phyloP scores from a whole-genome alignment of 2,329 filamentous ascomycete genomes.

The Onygenales sp. region DNA sequence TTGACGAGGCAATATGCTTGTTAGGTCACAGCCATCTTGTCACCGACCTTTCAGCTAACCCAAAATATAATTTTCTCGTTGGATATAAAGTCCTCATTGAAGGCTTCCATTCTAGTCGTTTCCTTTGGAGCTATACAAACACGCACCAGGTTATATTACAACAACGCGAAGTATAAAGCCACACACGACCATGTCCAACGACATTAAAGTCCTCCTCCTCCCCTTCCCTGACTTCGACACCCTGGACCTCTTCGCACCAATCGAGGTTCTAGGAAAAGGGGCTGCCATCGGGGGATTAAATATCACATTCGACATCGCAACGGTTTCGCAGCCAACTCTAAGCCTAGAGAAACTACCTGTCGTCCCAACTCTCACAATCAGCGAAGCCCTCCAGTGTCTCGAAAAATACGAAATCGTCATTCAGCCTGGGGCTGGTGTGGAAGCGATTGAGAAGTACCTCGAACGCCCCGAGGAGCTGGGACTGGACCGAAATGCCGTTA shows the following conservation, averaged over 20 bases:
- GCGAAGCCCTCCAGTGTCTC: neutral
- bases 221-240: conserved; percentile 1
- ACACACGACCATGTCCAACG: neutral
- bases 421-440: neutral
- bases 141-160: too few species aligned
- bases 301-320: neutral
- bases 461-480: neutral
- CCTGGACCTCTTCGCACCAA: conserved; percentile 1
- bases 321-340: neutral
- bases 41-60: too few species aligned
- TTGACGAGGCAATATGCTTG: too few species aligned
- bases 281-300: neutral
- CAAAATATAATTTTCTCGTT: too few species aligned
- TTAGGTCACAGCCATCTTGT: too few species aligned
- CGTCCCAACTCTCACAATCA: neutral
- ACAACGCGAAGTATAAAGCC: neutral
- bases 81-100: too few species aligned
- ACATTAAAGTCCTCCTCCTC: neutral
- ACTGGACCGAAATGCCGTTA: neutral
- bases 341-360: neutral
- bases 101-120: too few species aligned
- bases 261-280: neutral
- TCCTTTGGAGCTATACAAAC: too few species aligned
- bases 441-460: neutral
- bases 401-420: conserved; percentile 1